Evolutionary conservation across 129 eudicot species (phyloP).

Genomic region (Logfia minima): DNA sequence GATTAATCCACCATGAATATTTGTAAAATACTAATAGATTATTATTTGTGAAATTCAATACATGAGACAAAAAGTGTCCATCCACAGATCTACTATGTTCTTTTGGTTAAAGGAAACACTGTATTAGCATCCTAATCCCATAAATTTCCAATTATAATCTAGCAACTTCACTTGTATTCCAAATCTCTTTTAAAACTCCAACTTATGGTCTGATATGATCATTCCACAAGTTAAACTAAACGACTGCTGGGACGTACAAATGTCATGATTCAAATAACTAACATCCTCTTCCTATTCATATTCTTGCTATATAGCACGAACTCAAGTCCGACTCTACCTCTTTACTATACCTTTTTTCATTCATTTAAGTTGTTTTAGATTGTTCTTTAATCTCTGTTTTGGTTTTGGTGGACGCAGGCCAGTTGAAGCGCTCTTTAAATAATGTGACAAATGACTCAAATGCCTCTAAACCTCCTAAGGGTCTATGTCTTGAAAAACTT

Average conservation of each 20-base stretch:
- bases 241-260: constrained; percentile 10
- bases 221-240: constrained; percentile 4
- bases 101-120: neutral
- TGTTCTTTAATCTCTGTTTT: neutral
- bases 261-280: constrained; percentile 25
- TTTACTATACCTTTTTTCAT: neutral
- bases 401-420: constrained; percentile 28
- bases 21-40: no score
- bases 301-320: constrained; percentile 19
- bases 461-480: constrained; percentile 26
- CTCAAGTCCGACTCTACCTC: constrained; percentile 13
- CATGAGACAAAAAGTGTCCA: neutral
- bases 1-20: neutral
- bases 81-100: neutral
- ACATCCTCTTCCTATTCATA: constrained; percentile 27
- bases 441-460: constrained; percentile 15
- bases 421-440: constrained; percentile 6
- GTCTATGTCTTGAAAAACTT: constrained; percentile 36
- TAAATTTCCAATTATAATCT: neutral
- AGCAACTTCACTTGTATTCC: neutral
- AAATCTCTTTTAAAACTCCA: constrained; percentile 10
- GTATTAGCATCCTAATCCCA: neutral
- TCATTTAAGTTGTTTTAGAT: neutral
- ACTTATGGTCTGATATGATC: constrained; percentile 16
- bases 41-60: no score